Conservation (phyloP, 2,329 filamentous ascomycete genomes). For the Alternaria sp. region DNA sequence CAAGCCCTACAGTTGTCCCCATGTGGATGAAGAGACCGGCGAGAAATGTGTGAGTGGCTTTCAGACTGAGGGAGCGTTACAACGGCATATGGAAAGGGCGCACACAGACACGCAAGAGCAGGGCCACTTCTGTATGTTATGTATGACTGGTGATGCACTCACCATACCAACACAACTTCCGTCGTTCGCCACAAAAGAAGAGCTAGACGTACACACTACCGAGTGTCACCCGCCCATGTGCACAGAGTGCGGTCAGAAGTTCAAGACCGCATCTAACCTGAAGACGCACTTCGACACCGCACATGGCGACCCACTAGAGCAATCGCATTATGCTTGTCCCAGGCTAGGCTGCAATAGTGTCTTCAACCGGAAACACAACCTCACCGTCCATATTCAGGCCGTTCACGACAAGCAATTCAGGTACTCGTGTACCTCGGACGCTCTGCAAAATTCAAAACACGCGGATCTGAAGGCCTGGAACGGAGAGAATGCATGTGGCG, state of each 20-base stretch:
- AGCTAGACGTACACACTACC: constrained; percentile 77
- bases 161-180: constrained; percentile 21
- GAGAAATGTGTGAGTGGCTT: constrained; percentile 73
- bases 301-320: constrained; percentile 59
- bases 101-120: constrained; percentile 67
- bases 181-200: constrained; percentile 73
- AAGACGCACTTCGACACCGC: constrained; percentile 76
- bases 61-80: constrained; percentile 74
- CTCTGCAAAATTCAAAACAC: constrained; percentile 64
- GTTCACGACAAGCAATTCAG: constrained; percentile 76
- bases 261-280: constrained; percentile 63
- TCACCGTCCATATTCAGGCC: constrained; percentile 78
- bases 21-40: constrained; percentile 62
- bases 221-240: constrained; percentile 77
- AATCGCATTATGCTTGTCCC: constrained; percentile 69
- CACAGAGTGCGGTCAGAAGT: constrained; percentile 74
- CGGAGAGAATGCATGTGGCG: constrained; percentile 73
- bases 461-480: constrained; percentile 68
- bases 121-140: constrained; percentile 81
- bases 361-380: constrained; percentile 85
- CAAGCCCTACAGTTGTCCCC: constrained; percentile 74
- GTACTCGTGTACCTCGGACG: constrained; percentile 79
- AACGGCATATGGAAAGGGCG: constrained; percentile 72
- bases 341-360: constrained; percentile 73
- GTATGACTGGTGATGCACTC: constrained; percentile 53